Percentiles rank a stretch among this genome's conserved stretches.
These are phyloP conservation scores for Sarocladium kiliense DNA, from an alignment of 2,329 filamentous ascomycete genomes.

Conservation along the genomic window DNA sequence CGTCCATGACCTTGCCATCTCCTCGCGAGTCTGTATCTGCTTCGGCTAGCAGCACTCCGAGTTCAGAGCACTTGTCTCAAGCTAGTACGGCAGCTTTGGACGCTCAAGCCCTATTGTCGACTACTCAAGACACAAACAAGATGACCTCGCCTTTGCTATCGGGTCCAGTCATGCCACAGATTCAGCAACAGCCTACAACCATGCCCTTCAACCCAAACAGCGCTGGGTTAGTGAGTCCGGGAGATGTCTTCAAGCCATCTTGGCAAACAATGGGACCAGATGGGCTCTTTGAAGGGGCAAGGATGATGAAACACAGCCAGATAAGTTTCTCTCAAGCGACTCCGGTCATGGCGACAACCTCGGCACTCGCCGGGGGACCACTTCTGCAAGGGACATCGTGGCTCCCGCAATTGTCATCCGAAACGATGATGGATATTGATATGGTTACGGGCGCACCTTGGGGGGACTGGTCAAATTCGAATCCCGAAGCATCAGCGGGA, in stretches of 20 bases:
- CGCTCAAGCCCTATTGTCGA: slow-evolving; percentile 11
- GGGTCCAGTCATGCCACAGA: background rate
- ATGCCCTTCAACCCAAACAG: background rate
- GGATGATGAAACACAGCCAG: background rate
- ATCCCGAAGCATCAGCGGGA: background rate
- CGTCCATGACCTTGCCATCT: slow-evolving; percentile 11
- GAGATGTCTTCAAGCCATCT: slow-evolving; percentile 5
- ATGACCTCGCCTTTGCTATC: background rate
- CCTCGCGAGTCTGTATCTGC: slow-evolving; percentile 9
- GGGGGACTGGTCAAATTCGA: background rate
- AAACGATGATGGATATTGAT: slow-evolving; percentile 5
- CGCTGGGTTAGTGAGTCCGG: background rate
- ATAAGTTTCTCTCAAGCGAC: background rate
- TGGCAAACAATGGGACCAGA: background rate
- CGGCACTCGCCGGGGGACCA: no score
- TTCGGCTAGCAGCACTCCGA: background rate
- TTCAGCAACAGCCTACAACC: background rate
- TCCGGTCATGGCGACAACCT: no score
- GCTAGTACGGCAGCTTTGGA: slow-evolving; percentile 13
- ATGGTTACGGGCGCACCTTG: background rate
- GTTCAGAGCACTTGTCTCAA: slow-evolving; percentile 14
- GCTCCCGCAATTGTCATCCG: background rate
- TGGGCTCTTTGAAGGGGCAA: background rate
- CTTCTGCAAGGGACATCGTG: background rate
- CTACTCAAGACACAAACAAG: background rate